Evolutionary conservation across 1,139 yeast species (phyloP).

Genomic region (Zygosaccharomyces sapae): DNA sequence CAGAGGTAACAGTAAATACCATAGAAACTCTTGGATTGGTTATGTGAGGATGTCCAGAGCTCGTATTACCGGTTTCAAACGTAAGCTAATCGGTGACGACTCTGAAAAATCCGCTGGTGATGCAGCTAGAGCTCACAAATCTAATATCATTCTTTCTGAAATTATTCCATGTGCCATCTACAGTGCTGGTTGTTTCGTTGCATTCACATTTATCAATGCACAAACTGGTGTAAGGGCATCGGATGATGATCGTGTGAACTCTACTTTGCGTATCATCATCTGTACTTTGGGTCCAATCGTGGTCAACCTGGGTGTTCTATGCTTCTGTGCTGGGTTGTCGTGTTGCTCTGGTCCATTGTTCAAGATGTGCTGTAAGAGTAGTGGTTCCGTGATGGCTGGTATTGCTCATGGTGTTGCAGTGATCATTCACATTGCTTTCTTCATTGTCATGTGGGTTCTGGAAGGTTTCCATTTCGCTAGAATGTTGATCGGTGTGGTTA

Average conservation of each 20-base stretch:
- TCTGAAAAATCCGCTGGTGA: conserved; percentile 96
- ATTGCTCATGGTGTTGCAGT: conserved; percentile 95
- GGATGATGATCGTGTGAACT: conserved; percentile 59
- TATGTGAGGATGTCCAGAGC: conserved; percentile 94
- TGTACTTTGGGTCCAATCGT: conserved; percentile 91
- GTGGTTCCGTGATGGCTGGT: conserved; percentile 96
- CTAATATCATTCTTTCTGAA: conserved; percentile 82
- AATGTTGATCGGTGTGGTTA: conserved; percentile 80
- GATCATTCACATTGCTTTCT: conserved; percentile 75
- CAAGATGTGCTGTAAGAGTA: conserved; percentile 94
- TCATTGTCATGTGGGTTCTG: conserved; percentile 94
- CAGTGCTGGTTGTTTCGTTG: conserved; percentile 88
- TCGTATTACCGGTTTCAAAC: conserved; percentile 96
- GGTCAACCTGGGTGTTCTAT: conserved; percentile 81
- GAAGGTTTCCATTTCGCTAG: conserved; percentile 88
- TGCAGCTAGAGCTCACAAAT: conserved; percentile 87
- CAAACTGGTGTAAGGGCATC: conserved; percentile 79
- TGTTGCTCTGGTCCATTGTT: conserved; percentile 97
- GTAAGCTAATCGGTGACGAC: conserved; percentile 78
- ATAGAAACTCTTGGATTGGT: conserved; percentile 99
- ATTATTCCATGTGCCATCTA: conserved; percentile 76
- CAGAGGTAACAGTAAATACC: conserved; percentile 98
- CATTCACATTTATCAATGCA: conserved; percentile 90
- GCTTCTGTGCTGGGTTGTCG: conserved; percentile 68
- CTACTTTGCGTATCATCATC: conserved; percentile 77